A percentile compares a stretch with the other conserved stretches of the same genome.
These are phyloP conservation scores for Saccharomycopsis babjevae DNA, from an alignment of 805 yeast genomes.

Conservation along the genomic window DNA sequence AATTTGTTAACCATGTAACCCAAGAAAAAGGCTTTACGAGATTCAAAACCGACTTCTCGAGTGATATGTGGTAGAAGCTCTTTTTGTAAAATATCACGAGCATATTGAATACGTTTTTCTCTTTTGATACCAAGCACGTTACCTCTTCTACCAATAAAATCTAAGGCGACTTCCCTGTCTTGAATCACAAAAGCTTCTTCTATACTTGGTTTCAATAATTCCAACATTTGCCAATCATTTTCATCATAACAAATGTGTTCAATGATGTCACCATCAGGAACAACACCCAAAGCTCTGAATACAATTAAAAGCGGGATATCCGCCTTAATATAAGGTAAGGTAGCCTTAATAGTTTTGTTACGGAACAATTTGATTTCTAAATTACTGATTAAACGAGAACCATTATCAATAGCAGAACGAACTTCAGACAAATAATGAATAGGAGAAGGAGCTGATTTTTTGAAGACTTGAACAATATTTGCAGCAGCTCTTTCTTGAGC, in stretches of 20 bases:
- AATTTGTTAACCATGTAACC: slow-evolving; percentile 97
- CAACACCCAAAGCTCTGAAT: slow-evolving; percentile 95
- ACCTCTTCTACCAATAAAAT: slow-evolving; percentile 97
- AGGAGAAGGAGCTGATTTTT: slow-evolving; percentile 95
- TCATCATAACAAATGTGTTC: slow-evolving; percentile 98
- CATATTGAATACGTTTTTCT: slow-evolving; percentile 97
- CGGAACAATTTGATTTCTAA: slow-evolving; percentile 90
- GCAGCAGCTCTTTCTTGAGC: slow-evolving; percentile 99
- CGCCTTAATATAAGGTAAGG: slow-evolving; percentile 90
- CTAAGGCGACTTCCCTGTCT: slow-evolving; percentile 95
- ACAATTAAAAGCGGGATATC: slow-evolving; percentile 96
- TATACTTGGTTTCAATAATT: slow-evolving; percentile 96
- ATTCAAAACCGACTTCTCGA: slow-evolving; percentile 93
- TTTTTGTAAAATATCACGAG: slow-evolving; percentile 91
- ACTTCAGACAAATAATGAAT: slow-evolving; percentile 94
- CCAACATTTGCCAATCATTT: slow-evolving; percentile 98
- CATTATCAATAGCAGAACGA: slow-evolving; percentile 93
- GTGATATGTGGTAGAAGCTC: slow-evolving; percentile 96
- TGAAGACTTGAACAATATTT: slow-evolving; percentile 95
- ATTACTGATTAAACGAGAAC: slow-evolving; percentile 87
- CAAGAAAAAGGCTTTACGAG: slow-evolving; percentile 91
- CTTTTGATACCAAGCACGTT: slow-evolving; percentile 92
- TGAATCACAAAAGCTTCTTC: slow-evolving; percentile 98
- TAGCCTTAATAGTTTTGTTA: slow-evolving; percentile 86
- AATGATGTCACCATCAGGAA: slow-evolving; percentile 97